Evolutionary conservation across 345 rosid genomes (phyloP).

Genomic region (Dovyalis caffra): DNA sequence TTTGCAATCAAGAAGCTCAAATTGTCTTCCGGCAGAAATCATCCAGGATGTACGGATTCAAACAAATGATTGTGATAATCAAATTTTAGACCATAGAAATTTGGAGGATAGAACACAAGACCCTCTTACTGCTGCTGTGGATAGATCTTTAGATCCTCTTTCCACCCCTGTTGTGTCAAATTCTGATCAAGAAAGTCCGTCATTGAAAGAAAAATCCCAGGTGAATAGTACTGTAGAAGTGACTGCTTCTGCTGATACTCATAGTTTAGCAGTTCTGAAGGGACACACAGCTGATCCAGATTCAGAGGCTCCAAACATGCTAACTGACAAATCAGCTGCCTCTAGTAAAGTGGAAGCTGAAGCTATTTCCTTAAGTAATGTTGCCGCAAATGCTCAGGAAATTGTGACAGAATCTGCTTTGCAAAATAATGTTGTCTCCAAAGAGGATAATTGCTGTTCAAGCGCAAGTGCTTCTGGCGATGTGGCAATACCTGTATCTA

Average conservation of each 20-base stretch:
- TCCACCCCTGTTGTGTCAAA: constrained; percentile 33
- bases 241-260: constrained; percentile 31
- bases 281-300: constrained; percentile 38
- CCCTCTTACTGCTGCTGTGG: constrained; percentile 26
- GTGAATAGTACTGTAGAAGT: constrained; percentile 18
- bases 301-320: constrained; percentile 34
- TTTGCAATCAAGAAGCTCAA: constrained; percentile 37
- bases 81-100: constrained; percentile 25
- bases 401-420: constrained; percentile 19
- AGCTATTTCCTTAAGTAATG: constrained; percentile 37
- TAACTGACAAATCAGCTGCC: constrained; percentile 22
- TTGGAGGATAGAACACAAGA: constrained; percentile 35
- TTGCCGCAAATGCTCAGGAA: constrained; percentile 33
- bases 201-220: constrained; percentile 36
- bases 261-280: constrained; percentile 30
- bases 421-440: constrained; percentile 41
- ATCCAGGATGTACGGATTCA: constrained; percentile 38
- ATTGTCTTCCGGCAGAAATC: constrained; percentile 33
- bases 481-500: constrained; percentile 30
- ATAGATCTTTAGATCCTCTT: constrained; percentile 34
- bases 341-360: constrained; percentile 45
- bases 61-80: constrained; percentile 25
- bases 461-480: constrained; percentile 25
- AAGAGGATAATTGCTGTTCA: constrained; percentile 21
- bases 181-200: constrained; percentile 40